These are phyloP conservation scores for Ascochyta clinopodiicola DNA, from an alignment of 2,329 filamentous ascomycete species.

Conservation along the genomic window DNA sequence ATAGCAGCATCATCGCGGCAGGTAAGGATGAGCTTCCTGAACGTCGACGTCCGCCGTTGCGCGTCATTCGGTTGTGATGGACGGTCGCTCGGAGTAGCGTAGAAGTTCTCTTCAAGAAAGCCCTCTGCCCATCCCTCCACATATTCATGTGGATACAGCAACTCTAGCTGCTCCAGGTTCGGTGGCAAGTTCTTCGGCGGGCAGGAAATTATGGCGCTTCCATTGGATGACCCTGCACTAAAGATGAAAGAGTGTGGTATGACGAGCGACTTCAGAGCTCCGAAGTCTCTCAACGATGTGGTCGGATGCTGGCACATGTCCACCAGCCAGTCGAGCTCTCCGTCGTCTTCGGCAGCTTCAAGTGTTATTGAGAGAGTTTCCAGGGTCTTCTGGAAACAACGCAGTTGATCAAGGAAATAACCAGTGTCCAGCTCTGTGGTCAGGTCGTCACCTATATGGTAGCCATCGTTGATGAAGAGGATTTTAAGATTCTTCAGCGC, in stretches of 20 bases:
- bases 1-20: conserved; percentile 23
- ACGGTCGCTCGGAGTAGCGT: background rate
- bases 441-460: conserved; percentile 21
- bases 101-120: conserved; percentile 4
- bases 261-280: conserved; percentile 16
- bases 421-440: conserved; percentile 18
- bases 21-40: conserved; percentile 19
- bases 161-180: conserved; percentile 22
- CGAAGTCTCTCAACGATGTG: conserved; percentile 17
- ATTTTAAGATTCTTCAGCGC: conserved; percentile 23
- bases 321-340: conserved; percentile 22
- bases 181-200: conserved; percentile 19
- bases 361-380: conserved; percentile 22
- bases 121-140: conserved; percentile 17
- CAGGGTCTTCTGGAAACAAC: conserved; percentile 15
- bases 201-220: background rate
- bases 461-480: conserved; percentile 25
- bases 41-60: background rate
- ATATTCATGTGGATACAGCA: conserved; percentile 20
- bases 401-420: conserved; percentile 26
- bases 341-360: conserved; percentile 19
- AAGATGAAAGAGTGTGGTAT: conserved; percentile 28
- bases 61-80: background rate
- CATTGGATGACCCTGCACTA: background rate
- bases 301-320: conserved; percentile 17